Base-by-base conservation (phyloP, 73 alveolate species). In the Paramecium pentaurelia region DNA sequence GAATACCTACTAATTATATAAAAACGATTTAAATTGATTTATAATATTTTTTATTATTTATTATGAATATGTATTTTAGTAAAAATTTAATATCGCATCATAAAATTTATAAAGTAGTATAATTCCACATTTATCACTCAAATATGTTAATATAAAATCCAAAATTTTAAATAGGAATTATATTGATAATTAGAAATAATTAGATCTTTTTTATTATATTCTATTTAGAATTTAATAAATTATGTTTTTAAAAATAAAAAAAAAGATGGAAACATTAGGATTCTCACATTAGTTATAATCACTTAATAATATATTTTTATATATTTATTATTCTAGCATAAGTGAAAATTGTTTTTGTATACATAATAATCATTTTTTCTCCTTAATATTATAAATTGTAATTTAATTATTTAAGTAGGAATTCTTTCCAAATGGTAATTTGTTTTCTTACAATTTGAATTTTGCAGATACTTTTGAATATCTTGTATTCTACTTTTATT, bases 281-380 rank as follows among this genome's bases (percentile, higher is more conserved):
- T 40, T 75, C 70, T 68, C 70, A 37, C 45, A 68, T 75, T 68
- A 36, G 88, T 70, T 75, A 75, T 75, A 75, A 68, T 36, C 88
- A 68, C 88, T 75, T 12, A 18, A 18, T 54, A 22, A 6, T 54
- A 6, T 54, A 18, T 54, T 5, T 54, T 8, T 22, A 1, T 54
- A 4, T n/a, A 54, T n/a, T n/a, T 18, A 34, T 54, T 54, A 18
- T 18, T 54, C 0, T 54, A n/a, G 22, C 36, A 2, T 18, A 54
- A 54, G 34, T 51, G 18, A 51, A n/a, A 51, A 51, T 54, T 54
- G 6, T 47, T 4, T 14, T 18, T 54, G 9, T 18, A 54, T 20
- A 54, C 20, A 54, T 54, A 54, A 54, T 54, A 16, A 54, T 54
- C 70, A 54, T n/a, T 54, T 54, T 54, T 18, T 54, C 4, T 54